phyloP scores from a whole-genome alignment of 2,329 filamentous ascomycete genomes.

The Talaromyces sp. region DNA sequence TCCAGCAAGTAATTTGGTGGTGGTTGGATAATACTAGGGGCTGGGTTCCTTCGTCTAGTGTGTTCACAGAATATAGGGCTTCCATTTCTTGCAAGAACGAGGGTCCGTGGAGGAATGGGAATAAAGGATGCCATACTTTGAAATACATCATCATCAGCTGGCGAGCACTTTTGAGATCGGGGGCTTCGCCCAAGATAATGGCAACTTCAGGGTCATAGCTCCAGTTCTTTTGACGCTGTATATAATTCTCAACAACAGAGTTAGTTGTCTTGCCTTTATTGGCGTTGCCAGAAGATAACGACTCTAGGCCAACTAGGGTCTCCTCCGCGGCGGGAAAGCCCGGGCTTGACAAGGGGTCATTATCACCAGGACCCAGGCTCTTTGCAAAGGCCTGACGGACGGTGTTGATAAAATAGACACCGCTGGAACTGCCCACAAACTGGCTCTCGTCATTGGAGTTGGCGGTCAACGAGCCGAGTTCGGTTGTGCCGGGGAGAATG shows the following conservation, averaged over 20 bases:
- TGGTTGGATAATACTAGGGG: constrained; percentile 11
- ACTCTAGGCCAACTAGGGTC: constrained; percentile 22
- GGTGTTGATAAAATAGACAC: constrained; percentile 51
- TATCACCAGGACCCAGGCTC: constrained; percentile 18
- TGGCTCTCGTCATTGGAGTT: constrained; percentile 42
- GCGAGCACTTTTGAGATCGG: constrained; percentile 28
- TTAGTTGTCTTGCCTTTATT: constrained; percentile 2
- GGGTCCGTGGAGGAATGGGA: constrained; percentile 48
- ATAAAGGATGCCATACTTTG: constrained; percentile 47
- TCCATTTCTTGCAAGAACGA: constrained; percentile 44
- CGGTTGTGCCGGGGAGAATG: constrained; percentile 23
- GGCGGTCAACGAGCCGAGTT: constrained; percentile 39
- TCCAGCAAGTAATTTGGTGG: constrained; percentile 24
- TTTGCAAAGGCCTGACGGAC: constrained; percentile 47
- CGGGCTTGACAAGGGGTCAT: constrained; percentile 11
- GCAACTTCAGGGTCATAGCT: constrained; percentile 22
- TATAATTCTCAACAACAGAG: constrained; percentile 8
- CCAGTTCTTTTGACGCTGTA: constrained; percentile 16
- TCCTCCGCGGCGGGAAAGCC: constrained; percentile 26
- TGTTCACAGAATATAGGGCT: constrained; percentile 29
- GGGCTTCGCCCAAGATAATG: constrained; percentile 20
- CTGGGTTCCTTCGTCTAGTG: neutral
- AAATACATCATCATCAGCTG: constrained; percentile 46
- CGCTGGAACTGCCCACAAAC: constrained; percentile 48
- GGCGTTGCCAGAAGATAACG: constrained; percentile 14